Evolutionary conservation across 352 stramenopile species (phyloP).

Genomic region (Pythium sp.): DNA sequence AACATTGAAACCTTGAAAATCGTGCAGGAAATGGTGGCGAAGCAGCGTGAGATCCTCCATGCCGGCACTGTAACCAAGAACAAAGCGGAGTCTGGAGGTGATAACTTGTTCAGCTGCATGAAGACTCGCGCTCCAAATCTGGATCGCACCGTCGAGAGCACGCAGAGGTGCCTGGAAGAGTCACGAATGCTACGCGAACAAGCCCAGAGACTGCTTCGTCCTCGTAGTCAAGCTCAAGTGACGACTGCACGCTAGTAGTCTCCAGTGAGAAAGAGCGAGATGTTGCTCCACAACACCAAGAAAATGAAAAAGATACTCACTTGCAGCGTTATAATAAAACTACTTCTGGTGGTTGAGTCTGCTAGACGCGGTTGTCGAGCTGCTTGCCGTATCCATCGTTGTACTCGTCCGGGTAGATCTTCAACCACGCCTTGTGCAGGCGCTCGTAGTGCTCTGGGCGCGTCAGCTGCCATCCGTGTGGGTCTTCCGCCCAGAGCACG

Average conservation of each 20-base stretch:
- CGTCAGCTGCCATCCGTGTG: conserved; percentile 68
- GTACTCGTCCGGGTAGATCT: conserved; percentile 84
- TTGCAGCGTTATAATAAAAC: conserved; percentile 2
- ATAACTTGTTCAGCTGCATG: conserved; percentile 8
- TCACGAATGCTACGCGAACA: conserved; percentile 2
- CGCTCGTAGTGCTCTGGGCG: conserved; percentile 66
- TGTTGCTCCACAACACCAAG: neutral
- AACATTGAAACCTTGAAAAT: conserved; percentile 14
- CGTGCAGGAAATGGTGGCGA: conserved; percentile 6
- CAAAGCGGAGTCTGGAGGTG: too few species aligned
- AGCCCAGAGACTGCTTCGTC: neutral
- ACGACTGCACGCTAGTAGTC: neutral
- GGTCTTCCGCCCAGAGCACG: conserved; percentile 83
- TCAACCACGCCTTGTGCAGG: conserved; percentile 72
- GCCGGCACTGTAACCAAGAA: neutral
- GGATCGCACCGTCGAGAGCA: conserved; percentile 6
- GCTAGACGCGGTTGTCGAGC: conserved; percentile 24
- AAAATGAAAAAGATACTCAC: neutral
- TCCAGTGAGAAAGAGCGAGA: neutral
- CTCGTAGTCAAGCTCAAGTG: neutral
- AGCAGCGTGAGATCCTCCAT: conserved; percentile 7
- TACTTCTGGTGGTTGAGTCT: neutral
- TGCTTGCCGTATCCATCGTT: conserved; percentile 80
- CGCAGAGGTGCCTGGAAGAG: conserved; percentile 3
- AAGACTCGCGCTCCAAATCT: neutral